Evolutionary conservation across 2,329 filamentous ascomycete species (phyloP).

Genomic region (Aspergillus melleus): DNA sequence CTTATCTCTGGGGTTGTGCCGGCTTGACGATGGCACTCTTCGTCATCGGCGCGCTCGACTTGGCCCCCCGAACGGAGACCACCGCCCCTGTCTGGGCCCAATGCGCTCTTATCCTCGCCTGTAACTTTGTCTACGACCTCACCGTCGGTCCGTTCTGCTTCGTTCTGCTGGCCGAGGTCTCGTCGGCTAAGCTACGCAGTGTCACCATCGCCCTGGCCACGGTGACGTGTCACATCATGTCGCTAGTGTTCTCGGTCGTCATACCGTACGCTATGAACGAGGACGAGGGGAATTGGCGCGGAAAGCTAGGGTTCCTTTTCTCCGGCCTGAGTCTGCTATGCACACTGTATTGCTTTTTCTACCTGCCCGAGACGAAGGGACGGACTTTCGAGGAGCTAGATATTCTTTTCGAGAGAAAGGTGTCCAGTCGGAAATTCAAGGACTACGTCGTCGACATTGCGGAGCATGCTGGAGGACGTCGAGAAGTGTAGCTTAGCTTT

Average conservation of each 20-base stretch:
- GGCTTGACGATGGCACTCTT: slow-evolving; percentile 34
- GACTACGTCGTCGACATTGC: background rate
- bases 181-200: slow-evolving; percentile 51
- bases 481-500: too few relatives aligned
- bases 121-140: slow-evolving; percentile 51
- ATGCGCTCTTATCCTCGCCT: slow-evolving; percentile 32
- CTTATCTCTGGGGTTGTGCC: slow-evolving; percentile 30
- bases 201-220: slow-evolving; percentile 46
- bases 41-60: slow-evolving; percentile 40
- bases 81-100: slow-evolving; percentile 39
- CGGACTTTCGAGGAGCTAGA: slow-evolving; percentile 15
- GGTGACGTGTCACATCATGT: slow-evolving; percentile 18
- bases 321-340: slow-evolving; percentile 1
- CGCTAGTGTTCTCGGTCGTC: slow-evolving; percentile 31
- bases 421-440: background rate
- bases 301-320: slow-evolving; percentile 13
- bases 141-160: slow-evolving; percentile 55
- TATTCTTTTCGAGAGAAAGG: slow-evolving; percentile 8
- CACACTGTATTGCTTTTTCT: slow-evolving; percentile 7
- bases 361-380: slow-evolving; percentile 13
- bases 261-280: slow-evolving; percentile 35
- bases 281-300: slow-evolving; percentile 18
- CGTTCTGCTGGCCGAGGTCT: slow-evolving; percentile 52
- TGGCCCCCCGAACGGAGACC: slow-evolving; percentile 30
- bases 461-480: background rate